phyloP scores from a whole-genome alignment of 2,329 filamentous ascomycete species.

The Tolypocladium sp. region DNA sequence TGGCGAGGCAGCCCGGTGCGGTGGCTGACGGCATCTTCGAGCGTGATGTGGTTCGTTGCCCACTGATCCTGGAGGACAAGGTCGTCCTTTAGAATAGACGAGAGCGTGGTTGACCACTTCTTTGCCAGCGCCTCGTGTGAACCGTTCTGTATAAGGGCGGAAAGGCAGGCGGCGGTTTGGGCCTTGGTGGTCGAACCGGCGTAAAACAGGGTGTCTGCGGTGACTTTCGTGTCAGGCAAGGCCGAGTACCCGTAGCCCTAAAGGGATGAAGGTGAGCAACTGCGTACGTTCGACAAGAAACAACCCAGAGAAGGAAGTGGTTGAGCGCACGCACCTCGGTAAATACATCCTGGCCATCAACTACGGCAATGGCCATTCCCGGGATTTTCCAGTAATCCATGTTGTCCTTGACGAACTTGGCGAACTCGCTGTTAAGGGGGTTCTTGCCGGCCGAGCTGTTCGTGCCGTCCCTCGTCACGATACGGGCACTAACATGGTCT shows the following conservation, averaged over 20 bases:
- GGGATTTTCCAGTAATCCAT: constrained; percentile 6
- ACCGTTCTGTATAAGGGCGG: constrained; percentile 39
- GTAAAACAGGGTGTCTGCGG: constrained; percentile 41
- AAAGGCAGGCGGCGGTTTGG: constrained; percentile 38
- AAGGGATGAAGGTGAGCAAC: not conserved
- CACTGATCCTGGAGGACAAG: constrained; percentile 37
- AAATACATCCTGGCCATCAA: constrained; percentile 15
- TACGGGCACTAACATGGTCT: not conserved
- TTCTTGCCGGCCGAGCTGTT: not conserved
- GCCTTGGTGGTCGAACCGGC: constrained; percentile 48
- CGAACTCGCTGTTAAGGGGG: constrained; percentile 4
- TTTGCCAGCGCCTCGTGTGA: constrained; percentile 14
- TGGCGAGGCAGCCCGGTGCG: constrained; percentile 38
- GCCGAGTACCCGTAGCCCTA: constrained; percentile 20
- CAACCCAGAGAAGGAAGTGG: too few relatives aligned
- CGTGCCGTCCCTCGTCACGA: not conserved
- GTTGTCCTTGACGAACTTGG: not conserved
- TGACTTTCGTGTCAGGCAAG: constrained; percentile 28
- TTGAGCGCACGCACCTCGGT: constrained; percentile 13
- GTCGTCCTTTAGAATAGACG: constrained; percentile 36
- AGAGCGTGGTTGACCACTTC: constrained; percentile 37
- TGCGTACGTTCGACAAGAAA: too few relatives aligned
- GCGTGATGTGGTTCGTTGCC: constrained; percentile 36
- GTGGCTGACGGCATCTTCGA: constrained; percentile 45
- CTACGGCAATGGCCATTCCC: constrained; percentile 21